Conservation (phyloP, 768 basidiomycete genomes). For the Xerocomus brunneocitrinus region DNA sequence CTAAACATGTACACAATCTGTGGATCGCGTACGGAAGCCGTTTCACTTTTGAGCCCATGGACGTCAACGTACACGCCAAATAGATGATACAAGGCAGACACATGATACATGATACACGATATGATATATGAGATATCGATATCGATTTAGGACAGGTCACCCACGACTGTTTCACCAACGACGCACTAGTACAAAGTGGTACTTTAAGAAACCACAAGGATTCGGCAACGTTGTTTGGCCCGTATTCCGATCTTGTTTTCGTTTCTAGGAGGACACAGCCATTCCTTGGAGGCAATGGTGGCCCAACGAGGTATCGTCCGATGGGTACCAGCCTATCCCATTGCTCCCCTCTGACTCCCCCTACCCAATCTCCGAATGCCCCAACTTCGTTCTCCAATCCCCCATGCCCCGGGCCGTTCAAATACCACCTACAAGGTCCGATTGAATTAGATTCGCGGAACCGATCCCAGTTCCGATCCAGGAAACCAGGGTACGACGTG, state of each 20-base stretch:
- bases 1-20: background rate
- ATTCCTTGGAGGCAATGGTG: background rate
- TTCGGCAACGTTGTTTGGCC: background rate
- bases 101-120: background rate
- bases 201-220: background rate
- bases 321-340: background rate
- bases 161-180: background rate
- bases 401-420: background rate
- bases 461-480: background rate
- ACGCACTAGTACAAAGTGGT: background rate
- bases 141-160: background rate
- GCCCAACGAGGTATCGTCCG: background rate
- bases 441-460: slow-evolving; percentile 1
- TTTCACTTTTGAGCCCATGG: background rate
- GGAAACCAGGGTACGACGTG: background rate
- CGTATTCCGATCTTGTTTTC: background rate
- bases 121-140: background rate
- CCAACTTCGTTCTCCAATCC: background rate
- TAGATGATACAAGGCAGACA: background rate
- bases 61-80: background rate
- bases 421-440: background rate
- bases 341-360: background rate
- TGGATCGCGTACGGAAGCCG: background rate
- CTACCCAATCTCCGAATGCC: background rate
- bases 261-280: background rate